Base-by-base conservation (phyloP, 176 grass and related monocot genomes). In the Saccharum officinarum region DNA sequence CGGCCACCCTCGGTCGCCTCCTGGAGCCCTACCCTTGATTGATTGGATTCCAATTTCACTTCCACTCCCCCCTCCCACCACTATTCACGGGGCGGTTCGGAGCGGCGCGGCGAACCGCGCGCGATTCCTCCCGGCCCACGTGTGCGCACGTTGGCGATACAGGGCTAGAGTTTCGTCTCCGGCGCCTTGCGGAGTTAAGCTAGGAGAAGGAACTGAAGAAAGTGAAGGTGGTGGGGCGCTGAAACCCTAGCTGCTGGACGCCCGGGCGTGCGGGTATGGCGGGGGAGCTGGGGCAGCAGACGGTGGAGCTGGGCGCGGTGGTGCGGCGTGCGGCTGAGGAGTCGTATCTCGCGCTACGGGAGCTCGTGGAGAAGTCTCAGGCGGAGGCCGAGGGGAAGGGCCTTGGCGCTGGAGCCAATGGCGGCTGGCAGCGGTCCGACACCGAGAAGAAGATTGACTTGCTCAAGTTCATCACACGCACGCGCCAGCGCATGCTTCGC, bases 391-490 rank as follows among this genome's bases (percentile, higher is more conserved):
- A 95, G 26, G 84, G 89, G 63, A 91, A 91, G 50, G 76, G 64
- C 23, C 14, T 55, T 0, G 15, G 75, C 10, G 75, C 49, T 1
- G 67, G 76, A 66, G 81, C 76, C 33, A 46, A 79, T 69, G 82
- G 77, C 14, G 83, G 77, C 6, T 89, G 88, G 57, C 88, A 89
- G 87, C 80, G 91, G 10, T 99, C 97, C 4, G 97, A 99, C 81
- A 67, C 93, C 13, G 94, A 99, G 94, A 99, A 99, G 88, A 99
- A 99, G 92, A 96, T 96, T 1, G 97, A 99, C 80, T 87, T 99
- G 49, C 97, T 99, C 86, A 99, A 99, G 82, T 99, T 99, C 86
- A 91, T 99, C 11, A 82, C 80, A n/a, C 88, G 90, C 44, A 99
- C 94, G 2, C 92, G 94, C 78, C 97, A 99, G 90, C 94, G 97